Evolutionary conservation across 768 basidiomycete species (phyloP).

Genomic region (Porpolomopsis calyptriformis): DNA sequence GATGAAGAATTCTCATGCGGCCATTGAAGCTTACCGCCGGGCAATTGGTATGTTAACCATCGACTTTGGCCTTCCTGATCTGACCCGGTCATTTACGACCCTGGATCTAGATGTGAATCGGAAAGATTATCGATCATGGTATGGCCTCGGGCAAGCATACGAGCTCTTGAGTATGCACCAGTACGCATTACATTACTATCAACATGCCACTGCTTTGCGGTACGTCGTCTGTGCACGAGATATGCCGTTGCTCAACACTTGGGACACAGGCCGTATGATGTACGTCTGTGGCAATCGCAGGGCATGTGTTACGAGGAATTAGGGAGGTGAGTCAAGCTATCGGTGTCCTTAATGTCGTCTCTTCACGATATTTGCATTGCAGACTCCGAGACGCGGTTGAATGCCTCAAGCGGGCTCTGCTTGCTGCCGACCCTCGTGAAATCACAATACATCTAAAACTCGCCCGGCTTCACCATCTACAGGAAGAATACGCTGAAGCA

Average conservation of each 20-base stretch:
- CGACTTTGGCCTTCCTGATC: neutral
- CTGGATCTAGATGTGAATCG: conserved; percentile 72
- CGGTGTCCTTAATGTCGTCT: neutral
- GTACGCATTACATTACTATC: conserved; percentile 94
- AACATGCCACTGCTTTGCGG: conserved; percentile 88
- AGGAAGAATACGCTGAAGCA: conserved; percentile 60
- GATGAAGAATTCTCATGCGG: conserved; percentile 98
- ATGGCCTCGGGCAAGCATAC: conserved; percentile 96
- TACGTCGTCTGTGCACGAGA: conserved; percentile 21
- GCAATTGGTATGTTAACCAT: conserved; percentile 67
- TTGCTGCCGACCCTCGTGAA: conserved; percentile 69
- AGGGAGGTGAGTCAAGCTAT: conserved; percentile 61
- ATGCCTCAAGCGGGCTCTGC: conserved; percentile 82
- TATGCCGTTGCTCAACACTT: conserved; percentile 4
- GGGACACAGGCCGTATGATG: conserved; percentile 74
- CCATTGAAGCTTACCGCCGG: conserved; percentile 93
- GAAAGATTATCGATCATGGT: conserved; percentile 98
- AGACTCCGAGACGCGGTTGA: conserved; percentile 86
- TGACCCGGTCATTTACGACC: conserved; percentile 2
- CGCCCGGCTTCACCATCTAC: conserved; percentile 56
- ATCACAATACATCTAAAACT: conserved; percentile 63
- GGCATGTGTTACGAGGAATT: conserved; percentile 91
- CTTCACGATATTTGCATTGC: conserved; percentile 4
- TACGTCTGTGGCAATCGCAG: conserved; percentile 91
- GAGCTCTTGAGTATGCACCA: conserved; percentile 95